Conservation (phyloP, 495 filamentous ascomycete genomes). For the Neurospora discreta region DNA sequence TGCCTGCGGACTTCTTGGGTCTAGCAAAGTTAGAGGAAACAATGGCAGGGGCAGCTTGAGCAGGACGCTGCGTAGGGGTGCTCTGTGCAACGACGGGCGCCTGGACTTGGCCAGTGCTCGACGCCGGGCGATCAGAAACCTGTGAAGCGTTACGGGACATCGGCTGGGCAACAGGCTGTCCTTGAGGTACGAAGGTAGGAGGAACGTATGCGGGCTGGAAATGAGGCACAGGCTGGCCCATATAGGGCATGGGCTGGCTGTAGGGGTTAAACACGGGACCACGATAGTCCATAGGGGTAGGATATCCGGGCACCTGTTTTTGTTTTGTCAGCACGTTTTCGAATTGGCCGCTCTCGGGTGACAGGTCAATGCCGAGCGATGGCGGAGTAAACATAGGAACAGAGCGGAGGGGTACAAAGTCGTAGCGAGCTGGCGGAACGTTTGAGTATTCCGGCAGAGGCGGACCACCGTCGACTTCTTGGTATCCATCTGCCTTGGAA, state of each 20-base stretch:
- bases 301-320: conserved; percentile 44
- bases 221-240: conserved; percentile 34
- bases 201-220: conserved; percentile 35
- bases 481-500: conserved; percentile 13
- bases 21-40: conserved; percentile 47
- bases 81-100: conserved; percentile 34
- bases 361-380: conserved; percentile 42
- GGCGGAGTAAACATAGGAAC: conserved; percentile 27
- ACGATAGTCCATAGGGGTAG: conserved; percentile 10
- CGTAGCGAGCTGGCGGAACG: conserved; percentile 13
- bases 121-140: conserved; percentile 65
- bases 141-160: conserved; percentile 82
- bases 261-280: conserved; percentile 37
- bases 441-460: conserved; percentile 14
- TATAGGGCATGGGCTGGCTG: conserved; percentile 26
- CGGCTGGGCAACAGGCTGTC: conserved; percentile 43
- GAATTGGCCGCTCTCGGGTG: conserved; percentile 58
- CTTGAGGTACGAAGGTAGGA: conserved; percentile 34
- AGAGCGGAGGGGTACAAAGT: conserved; percentile 18
- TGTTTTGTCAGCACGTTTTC: conserved; percentile 62
- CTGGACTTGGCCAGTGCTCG: conserved; percentile 58
- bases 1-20: conserved; percentile 54
- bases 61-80: conserved; percentile 39
- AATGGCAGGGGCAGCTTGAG: conserved; percentile 46
- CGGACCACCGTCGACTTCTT: conserved; percentile 10